These are phyloP conservation scores for Boletus pseudopeckii DNA, from an alignment of 768 basidiomycete genomes.

Conservation along the genomic window DNA sequence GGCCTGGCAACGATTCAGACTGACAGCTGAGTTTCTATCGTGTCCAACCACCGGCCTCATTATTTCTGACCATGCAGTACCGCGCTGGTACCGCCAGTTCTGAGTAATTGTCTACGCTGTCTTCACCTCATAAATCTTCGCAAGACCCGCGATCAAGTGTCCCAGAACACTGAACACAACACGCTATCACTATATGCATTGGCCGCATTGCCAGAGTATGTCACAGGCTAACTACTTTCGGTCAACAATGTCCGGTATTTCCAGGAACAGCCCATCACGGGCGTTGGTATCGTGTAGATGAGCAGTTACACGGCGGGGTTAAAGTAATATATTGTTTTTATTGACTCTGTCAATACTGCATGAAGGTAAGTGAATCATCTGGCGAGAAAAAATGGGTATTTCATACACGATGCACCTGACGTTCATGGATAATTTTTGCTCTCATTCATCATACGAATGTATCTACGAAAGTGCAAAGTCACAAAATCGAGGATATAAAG, in stretches of 20 bases:
- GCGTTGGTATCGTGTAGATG: not conserved
- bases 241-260: not conserved
- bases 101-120: no score
- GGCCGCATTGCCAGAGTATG: not conserved
- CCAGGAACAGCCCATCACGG: not conserved
- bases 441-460: constrained; percentile 25
- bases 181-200: not conserved
- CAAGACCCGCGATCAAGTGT: not conserved
- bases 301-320: not conserved
- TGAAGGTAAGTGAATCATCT: not conserved
- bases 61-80: not conserved
- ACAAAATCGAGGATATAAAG: not conserved
- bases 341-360: not conserved
- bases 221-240: not conserved
- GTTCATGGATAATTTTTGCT: not conserved
- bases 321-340: not conserved
- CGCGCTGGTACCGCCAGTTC: no score
- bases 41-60: not conserved
- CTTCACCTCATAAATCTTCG: no score
- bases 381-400: not conserved
- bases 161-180: not conserved
- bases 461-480: constrained; percentile 14
- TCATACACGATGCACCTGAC: not conserved
- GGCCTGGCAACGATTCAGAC: not conserved
- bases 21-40: not conserved